Evolutionary conservation across 2,329 filamentous ascomycete species (phyloP), one percentile per base, ranked within the genome.

Genomic region (Phoma herbarum): DNA sequence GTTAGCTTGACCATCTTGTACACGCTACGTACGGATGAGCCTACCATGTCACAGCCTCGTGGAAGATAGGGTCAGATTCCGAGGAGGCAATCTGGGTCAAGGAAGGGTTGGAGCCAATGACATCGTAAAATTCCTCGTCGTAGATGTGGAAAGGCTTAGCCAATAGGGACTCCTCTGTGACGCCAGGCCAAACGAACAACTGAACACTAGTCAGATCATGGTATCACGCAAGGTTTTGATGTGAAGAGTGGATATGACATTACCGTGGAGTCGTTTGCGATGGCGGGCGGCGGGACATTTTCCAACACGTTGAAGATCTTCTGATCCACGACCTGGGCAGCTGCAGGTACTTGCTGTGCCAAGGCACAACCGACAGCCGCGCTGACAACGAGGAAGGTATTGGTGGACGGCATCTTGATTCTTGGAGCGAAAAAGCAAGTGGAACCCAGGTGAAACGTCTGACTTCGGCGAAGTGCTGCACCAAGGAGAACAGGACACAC

Each of bases 131-230:
- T 31, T 69, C 67, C 14, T 67, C 60, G n/a, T 69, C 67, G 47
- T 67, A 69, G 50, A 69, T 63, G 59, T 68, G 67, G 53, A 69
- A 69, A 18, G 67, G 67, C 52, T 69, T 68, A 10, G 61, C 67
- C 7, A 43, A 33, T 18, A 69, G 52, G 11, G 65, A 68, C 50
- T 69, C 62, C 18, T 50, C 54, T 22, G 67, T 69, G 10, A 64
- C 59, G 10, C 67, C 61, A 20, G 67, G 62, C 64, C 66, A 68
- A n/a, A 64, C 39, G 25, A 69, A 69, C 4, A 63, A 16, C 67
- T 69, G 26, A 3, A n/a, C 3, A 23, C 20, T 18, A 9, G 44
- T 66, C 18, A 69, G 59, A 44, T 42, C 18, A 10, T 42, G 9
- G n/a, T 42, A n/a, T n/a, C 45, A 7, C 11, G n/a, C 20, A 16